phyloP scores from a whole-genome alignment of 2,329 filamentous ascomycete species.

The Phaeosphaeria sp. region DNA sequence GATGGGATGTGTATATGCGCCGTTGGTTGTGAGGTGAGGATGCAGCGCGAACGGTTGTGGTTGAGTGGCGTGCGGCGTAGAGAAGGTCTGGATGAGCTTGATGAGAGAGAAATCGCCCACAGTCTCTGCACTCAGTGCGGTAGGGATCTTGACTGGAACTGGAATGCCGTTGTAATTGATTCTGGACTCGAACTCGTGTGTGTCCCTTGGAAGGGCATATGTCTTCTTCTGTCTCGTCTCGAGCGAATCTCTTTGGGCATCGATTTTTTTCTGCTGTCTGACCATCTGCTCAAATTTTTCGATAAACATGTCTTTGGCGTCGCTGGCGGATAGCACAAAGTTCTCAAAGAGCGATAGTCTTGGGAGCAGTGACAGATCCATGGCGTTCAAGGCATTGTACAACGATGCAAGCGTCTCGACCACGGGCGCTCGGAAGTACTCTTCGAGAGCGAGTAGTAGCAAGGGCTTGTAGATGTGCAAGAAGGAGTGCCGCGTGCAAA shows the following conservation, averaged over 20 bases:
- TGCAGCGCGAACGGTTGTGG: constrained; percentile 87
- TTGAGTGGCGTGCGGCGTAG: constrained; percentile 78
- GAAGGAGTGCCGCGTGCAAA: constrained; percentile 96
- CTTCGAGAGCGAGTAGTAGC: constrained; percentile 86
- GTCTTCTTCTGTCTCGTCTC: constrained; percentile 60
- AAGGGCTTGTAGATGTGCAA: constrained; percentile 99
- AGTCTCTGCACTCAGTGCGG: constrained; percentile 90
- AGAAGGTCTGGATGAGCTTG: constrained; percentile 96
- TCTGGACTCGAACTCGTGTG: constrained; percentile 95
- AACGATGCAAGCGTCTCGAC: constrained; percentile 86
- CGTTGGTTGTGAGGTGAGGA: constrained; percentile 91
- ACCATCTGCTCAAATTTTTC: constrained; percentile 98
- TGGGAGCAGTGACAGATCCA: constrained; percentile 96
- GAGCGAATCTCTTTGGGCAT: constrained; percentile 48
- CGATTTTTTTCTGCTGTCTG: constrained; percentile 76
- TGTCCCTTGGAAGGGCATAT: constrained; percentile 86
- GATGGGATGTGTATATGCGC: constrained; percentile 87
- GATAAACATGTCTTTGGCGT: constrained; percentile 94
- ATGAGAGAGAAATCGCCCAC: constrained; percentile 97
- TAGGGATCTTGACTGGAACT: constrained; percentile 94
- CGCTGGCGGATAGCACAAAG: constrained; percentile 84
- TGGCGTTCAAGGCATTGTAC: constrained; percentile 91
- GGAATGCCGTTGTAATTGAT: constrained; percentile 97
- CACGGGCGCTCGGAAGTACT: constrained; percentile 93
- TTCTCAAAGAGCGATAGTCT: constrained; percentile 82